phyloP scores from a whole-genome alignment of 116 monocot species.

The Cymodocea nodosa region DNA sequence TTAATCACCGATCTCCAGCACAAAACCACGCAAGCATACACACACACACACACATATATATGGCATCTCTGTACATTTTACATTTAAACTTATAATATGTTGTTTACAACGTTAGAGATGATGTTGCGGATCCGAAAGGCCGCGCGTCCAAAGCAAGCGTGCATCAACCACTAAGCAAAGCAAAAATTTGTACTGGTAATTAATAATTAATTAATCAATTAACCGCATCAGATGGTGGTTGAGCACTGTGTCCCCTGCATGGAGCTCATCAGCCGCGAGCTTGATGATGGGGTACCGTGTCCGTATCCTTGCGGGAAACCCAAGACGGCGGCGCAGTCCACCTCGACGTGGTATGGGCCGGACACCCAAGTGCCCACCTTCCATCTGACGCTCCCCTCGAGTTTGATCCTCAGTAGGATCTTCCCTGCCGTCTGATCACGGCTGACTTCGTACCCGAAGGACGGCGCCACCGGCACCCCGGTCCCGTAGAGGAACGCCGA shows the following conservation, averaged over 20 bases:
- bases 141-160: too few species aligned
- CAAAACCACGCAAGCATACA: too few species aligned
- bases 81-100: too few species aligned
- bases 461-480: slow-evolving; percentile 29
- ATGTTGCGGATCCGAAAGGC: too few species aligned
- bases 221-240: slow-evolving; percentile 26
- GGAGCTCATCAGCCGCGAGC: slow-evolving; percentile 11
- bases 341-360: slow-evolving; percentile 31
- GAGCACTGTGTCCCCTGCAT: slow-evolving; percentile 48
- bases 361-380: slow-evolving; percentile 66
- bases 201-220: too few species aligned
- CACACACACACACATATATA: too few species aligned
- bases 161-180: too few species aligned
- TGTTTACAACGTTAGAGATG: too few species aligned
- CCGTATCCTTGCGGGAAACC: background rate
- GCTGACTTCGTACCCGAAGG: slow-evolving; percentile 37
- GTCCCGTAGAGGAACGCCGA: slow-evolving; percentile 33
- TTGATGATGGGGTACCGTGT: too few species aligned
- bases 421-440: slow-evolving; percentile 38
- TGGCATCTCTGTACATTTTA: too few species aligned
- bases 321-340: slow-evolving; percentile 40
- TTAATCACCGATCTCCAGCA: too few species aligned
- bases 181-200: too few species aligned
- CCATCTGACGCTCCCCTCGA: slow-evolving; percentile 56
- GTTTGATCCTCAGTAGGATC: slow-evolving; percentile 18